Percentiles rank a stretch among this genome's conserved stretches.
phyloP scores from a whole-genome alignment of 768 basidiomycete genomes.

The Boletus huronensis region DNA sequence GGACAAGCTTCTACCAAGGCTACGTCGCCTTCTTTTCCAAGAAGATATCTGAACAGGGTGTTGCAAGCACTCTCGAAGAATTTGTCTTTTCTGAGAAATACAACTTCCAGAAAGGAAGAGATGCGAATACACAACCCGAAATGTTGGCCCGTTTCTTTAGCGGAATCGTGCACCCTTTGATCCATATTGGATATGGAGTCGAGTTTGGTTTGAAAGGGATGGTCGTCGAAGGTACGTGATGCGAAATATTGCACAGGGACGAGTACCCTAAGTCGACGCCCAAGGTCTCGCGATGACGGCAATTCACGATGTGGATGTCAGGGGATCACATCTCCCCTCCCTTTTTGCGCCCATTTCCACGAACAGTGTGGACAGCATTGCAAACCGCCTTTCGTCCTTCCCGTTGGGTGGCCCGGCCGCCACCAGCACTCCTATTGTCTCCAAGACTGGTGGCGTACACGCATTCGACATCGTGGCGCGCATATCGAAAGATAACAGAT shows the following conservation, averaged over 20 bases:
- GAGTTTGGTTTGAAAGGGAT: slow-evolving; percentile 65
- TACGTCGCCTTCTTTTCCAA: slow-evolving; percentile 27
- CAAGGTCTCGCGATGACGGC: slow-evolving; percentile 26
- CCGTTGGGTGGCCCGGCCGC: not conserved
- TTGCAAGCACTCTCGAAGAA: slow-evolving; percentile 17
- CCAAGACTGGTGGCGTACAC: slow-evolving; percentile 15
- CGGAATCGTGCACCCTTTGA: slow-evolving; percentile 58
- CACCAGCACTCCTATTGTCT: not conserved
- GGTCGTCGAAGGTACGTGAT: slow-evolving; percentile 52
- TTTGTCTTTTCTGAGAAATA: slow-evolving; percentile 32
- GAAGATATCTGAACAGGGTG: slow-evolving; percentile 17
- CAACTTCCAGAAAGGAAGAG: slow-evolving; percentile 19
- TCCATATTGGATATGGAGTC: slow-evolving; percentile 57
- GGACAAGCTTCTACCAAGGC: slow-evolving; percentile 23
- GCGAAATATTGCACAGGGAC: not conserved
- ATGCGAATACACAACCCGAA: slow-evolving; percentile 35
- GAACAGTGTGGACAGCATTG: not conserved
- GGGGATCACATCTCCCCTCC: slow-evolving; percentile 29
- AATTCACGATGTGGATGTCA: slow-evolving; percentile 32
- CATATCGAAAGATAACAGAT: slow-evolving; percentile 45
- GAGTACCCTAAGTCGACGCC: not conserved
- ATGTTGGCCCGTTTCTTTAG: slow-evolving; percentile 51
- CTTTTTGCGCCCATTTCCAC: slow-evolving; percentile 5
- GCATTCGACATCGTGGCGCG: slow-evolving; percentile 52
- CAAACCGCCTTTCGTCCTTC: slow-evolving; percentile 2